A percentile compares a stretch with the other conserved stretches of the same genome.
Evolutionary conservation across 202 grass and related monocot genomes (phyloP).

Genomic region (Brachypodium distachyon): DNA sequence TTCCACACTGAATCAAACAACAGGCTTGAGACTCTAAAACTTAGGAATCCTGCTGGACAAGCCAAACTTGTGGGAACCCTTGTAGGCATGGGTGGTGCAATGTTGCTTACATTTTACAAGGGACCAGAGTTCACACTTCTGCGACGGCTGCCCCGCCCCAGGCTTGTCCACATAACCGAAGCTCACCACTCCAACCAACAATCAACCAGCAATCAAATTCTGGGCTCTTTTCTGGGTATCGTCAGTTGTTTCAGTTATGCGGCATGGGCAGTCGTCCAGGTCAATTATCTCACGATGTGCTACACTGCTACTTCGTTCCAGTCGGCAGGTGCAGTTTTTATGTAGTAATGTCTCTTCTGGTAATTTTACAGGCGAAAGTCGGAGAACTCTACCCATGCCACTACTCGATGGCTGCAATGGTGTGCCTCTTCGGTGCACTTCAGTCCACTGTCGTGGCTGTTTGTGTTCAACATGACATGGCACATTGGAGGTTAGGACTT

Average conservation of each 20-base stretch:
- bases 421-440: conserved; percentile 28
- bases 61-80: conserved; percentile 49
- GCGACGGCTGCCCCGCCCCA: neutral
- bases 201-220: neutral
- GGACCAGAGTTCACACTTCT: conserved; percentile 16
- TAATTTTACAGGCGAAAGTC: conserved; percentile 14
- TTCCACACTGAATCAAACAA: neutral
- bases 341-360: neutral
- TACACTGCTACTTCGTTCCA: neutral
- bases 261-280: conserved; percentile 45
- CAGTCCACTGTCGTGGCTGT: conserved; percentile 25
- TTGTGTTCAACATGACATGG: neutral
- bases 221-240: conserved; percentile 36
- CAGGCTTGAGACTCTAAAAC: conserved; percentile 35
- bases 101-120: conserved; percentile 57
- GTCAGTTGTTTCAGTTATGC: conserved; percentile 39
- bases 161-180: neutral
- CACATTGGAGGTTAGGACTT: conserved; percentile 37
- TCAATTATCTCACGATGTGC: neutral
- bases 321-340: neutral
- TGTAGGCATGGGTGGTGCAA: conserved; percentile 35
- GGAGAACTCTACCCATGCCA: conserved; percentile 33
- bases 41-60: conserved; percentile 21
- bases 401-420: conserved; percentile 47
- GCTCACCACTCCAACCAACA: neutral